Percentiles rank a stretch among this genome's conserved stretches.
phyloP scores from a whole-genome alignment of 768 basidiomycete genomes.

The Leccinum longicurvipes region DNA sequence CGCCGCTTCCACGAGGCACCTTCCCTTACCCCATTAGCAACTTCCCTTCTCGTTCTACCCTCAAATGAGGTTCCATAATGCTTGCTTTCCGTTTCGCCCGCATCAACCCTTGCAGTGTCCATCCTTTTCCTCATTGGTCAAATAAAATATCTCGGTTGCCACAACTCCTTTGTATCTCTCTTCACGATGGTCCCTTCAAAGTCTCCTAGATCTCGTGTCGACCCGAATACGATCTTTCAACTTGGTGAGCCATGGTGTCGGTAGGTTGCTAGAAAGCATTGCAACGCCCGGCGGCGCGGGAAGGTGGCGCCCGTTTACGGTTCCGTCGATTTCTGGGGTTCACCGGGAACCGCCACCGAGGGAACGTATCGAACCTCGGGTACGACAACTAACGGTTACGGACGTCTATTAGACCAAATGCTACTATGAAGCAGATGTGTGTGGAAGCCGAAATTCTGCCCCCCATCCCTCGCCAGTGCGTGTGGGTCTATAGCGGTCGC shows the following conservation, averaged over 20 bases:
- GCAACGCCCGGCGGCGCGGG: not conserved
- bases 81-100: constrained; percentile 5
- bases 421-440: not conserved
- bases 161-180: not conserved
- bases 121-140: not conserved
- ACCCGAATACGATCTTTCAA: not conserved
- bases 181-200: not conserved
- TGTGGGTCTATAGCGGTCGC: not conserved
- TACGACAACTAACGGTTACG: not conserved
- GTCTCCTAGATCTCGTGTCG: not conserved
- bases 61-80: constrained; percentile 16
- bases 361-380: not conserved
- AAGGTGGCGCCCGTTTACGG: not conserved
- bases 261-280: not conserved
- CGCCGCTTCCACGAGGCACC: constrained; percentile 16
- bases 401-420: not conserved
- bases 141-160: not conserved
- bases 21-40: constrained; percentile 17
- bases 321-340: not conserved
- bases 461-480: not conserved
- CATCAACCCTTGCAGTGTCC: constrained; percentile 10
- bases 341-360: not conserved
- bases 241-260: not conserved
- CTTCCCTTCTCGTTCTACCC: constrained; percentile 12
- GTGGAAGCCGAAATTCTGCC: not conserved